Conservation (phyloP, 2,329 filamentous ascomycete genomes). For the Colletotrichum sp. region DNA sequence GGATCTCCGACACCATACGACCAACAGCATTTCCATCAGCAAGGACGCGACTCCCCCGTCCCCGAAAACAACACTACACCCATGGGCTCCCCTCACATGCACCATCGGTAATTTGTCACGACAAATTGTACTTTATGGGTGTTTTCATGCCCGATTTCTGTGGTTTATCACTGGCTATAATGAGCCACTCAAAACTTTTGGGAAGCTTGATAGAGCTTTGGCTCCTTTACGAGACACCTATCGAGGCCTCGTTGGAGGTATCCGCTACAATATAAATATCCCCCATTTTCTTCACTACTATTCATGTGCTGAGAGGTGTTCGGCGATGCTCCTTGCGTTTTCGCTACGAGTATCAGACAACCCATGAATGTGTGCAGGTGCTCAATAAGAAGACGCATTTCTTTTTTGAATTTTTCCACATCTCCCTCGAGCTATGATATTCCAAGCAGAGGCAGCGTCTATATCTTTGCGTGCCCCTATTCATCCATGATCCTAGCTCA, state of each 20-base stretch:
- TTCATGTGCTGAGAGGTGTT: neutral
- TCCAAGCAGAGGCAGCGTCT: no score
- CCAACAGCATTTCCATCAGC: neutral
- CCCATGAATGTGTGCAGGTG: no score
- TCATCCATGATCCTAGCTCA: no score
- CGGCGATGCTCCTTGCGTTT: neutral
- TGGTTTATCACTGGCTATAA: neutral
- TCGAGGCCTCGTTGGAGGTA: neutral
- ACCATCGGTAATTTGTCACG: neutral
- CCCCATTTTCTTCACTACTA: neutral
- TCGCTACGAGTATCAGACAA: neutral
- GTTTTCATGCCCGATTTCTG: no score
- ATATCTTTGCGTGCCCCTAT: no score
- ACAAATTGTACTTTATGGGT: neutral
- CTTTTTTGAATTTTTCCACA: no score
- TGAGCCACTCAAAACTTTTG: neutral
- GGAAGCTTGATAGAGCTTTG: neutral
- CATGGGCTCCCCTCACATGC: neutral
- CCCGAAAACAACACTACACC: neutral
- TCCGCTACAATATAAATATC: neutral
- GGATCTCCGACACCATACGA: conserved; percentile 15
- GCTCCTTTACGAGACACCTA: neutral
- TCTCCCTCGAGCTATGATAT: no score
- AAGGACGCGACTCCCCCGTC: neutral
- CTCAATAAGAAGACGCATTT: no score